Evolutionary conservation across 2,329 filamentous ascomycete species (phyloP).

Genomic region (Periconia sp.): DNA sequence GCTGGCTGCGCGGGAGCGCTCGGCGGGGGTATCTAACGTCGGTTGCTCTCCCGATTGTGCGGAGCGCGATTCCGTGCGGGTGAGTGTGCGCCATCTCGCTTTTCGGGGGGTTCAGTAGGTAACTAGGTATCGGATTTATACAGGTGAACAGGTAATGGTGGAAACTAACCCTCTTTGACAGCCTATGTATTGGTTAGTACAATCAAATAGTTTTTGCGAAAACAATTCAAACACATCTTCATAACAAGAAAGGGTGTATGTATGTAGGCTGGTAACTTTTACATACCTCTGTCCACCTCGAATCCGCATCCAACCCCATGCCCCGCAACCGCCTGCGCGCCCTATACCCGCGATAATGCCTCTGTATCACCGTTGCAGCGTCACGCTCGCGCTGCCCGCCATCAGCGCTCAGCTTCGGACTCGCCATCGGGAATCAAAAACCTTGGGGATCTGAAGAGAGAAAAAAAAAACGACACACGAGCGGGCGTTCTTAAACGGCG

Average conservation of each 20-base stretch:
- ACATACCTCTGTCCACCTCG: constrained; percentile 74
- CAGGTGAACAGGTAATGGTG: constrained; percentile 3
- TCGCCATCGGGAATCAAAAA: no score
- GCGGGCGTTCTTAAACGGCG: no score
- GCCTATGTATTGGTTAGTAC: constrained; percentile 38
- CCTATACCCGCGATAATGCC: constrained; percentile 77
- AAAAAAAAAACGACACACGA: no score
- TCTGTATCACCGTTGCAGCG: constrained; percentile 46
- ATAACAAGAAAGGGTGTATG: neutral
- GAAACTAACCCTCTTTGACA: constrained; percentile 50
- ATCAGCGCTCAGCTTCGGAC: no score
- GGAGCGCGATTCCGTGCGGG: constrained; percentile 46
- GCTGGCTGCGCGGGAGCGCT: constrained; percentile 30
- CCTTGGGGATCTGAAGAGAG: no score
- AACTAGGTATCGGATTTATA: constrained; percentile 18
- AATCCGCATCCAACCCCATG: constrained; percentile 67
- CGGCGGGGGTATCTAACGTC: constrained; percentile 22
- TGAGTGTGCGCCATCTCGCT: constrained; percentile 58
- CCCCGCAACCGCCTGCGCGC: constrained; percentile 71
- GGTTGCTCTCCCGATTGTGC: constrained; percentile 30
- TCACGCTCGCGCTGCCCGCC: neutral
- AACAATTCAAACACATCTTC: no score
- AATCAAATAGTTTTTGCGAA: neutral
- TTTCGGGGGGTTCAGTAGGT: constrained; percentile 27
- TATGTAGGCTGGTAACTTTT: constrained; percentile 12